These are phyloP conservation scores for Turritis glabra DNA, from an alignment of 345 rosid species.

Conservation along the genomic window DNA sequence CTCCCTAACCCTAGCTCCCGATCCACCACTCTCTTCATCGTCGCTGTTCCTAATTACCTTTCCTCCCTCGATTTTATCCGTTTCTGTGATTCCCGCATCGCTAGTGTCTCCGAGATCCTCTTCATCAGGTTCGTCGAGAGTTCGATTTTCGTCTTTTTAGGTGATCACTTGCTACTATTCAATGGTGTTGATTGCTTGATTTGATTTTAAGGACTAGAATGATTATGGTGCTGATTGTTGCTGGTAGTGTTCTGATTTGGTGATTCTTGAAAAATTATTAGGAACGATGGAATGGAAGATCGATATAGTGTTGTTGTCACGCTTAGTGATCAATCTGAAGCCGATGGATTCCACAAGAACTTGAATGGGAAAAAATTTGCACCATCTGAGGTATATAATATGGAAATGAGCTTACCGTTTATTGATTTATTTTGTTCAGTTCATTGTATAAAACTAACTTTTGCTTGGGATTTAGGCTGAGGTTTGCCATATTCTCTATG, in stretches of 20 bases:
- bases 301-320: conserved; percentile 76
- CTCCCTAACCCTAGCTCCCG: conserved; percentile 69
- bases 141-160: background rate
- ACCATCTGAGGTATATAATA: conserved; percentile 66
- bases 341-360: conserved; percentile 59
- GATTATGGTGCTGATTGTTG: background rate
- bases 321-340: conserved; percentile 54
- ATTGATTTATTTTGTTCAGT: background rate
- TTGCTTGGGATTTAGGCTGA: conserved; percentile 59
- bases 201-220: background rate
- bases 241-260: conserved; percentile 3
- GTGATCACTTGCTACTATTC: background rate
- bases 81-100: conserved; percentile 56
- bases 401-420: background rate
- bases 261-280: conserved; percentile 9
- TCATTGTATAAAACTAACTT: background rate
- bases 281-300: conserved; percentile 95
- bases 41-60: conserved; percentile 82
- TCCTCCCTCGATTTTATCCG: conserved; percentile 74
- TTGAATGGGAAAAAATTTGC: conserved; percentile 73
- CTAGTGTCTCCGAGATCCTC: conserved; percentile 53
- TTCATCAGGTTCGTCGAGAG: conserved; percentile 56
- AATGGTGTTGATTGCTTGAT: background rate
- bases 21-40: conserved; percentile 74
- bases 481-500: conserved; percentile 73